phyloP scores from a whole-genome alignment of 2,329 filamentous ascomycete species.

The Claviceps capensis region DNA sequence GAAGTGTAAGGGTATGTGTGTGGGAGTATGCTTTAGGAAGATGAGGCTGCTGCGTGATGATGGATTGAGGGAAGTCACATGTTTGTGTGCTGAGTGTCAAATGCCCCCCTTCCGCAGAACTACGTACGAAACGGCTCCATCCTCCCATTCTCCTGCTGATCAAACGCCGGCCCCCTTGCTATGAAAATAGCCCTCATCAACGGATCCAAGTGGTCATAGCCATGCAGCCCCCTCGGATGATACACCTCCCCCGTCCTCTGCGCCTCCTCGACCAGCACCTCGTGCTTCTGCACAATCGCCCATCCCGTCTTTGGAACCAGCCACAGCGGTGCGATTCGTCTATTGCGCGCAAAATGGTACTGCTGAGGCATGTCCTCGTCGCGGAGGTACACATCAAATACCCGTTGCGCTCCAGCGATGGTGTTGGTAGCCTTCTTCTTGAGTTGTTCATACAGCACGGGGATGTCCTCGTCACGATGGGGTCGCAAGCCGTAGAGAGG shows the following conservation, averaged over 20 bases:
- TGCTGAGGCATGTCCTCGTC: slow-evolving; percentile 81
- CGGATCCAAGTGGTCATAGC: slow-evolving; percentile 89
- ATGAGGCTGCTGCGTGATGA: too few relatives aligned
- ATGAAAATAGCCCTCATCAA: slow-evolving; percentile 95
- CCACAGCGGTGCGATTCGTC: slow-evolving; percentile 89
- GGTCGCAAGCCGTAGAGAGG: slow-evolving; percentile 80
- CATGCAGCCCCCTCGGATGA: slow-evolving; percentile 73
- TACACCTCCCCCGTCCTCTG: slow-evolving; percentile 54
- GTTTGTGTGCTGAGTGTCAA: too few relatives aligned
- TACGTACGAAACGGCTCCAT: slow-evolving; percentile 70
- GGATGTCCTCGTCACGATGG: slow-evolving; percentile 52
- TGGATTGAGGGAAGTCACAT: too few relatives aligned
- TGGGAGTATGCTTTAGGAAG: too few relatives aligned
- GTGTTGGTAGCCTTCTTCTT: slow-evolving; percentile 36
- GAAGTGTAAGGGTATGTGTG: too few relatives aligned
- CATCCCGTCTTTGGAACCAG: slow-evolving; percentile 85
- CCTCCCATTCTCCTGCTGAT: slow-evolving; percentile 67
- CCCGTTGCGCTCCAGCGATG: slow-evolving; percentile 37
- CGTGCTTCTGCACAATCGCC: slow-evolving; percentile 71
- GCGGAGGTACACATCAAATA: slow-evolving; percentile 75
- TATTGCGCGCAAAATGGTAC: slow-evolving; percentile 81
- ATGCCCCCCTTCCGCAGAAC: too few relatives aligned
- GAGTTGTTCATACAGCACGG: slow-evolving; percentile 50
- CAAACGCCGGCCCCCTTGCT: slow-evolving; percentile 82
- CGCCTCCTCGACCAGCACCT: slow-evolving; percentile 59